Base-by-base conservation (phyloP, 495 filamentous ascomycete species). In the Hyaloscypha hepaticicola region DNA sequence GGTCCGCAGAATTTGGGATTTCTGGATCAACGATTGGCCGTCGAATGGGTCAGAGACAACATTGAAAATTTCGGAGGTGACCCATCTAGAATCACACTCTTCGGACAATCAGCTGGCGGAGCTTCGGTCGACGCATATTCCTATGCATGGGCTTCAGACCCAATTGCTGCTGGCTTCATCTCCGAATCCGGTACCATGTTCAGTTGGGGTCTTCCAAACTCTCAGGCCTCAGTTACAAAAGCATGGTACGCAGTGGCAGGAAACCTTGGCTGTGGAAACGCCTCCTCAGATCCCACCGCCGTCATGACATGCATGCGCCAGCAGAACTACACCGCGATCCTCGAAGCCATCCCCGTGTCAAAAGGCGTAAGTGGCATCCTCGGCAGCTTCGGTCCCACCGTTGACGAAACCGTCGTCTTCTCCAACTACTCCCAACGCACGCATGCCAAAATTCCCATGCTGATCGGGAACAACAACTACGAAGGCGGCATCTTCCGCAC, bases 31-130 rank as follows among this genome's bases (percentile, higher is more conserved):
- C 45, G 80, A 24, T 70, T 86, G 22, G 84, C 82, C 1, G 71
- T 88, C 34, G 78, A 85, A 49, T 88, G 86, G 86, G 72, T 88
- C 1, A 74, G 81, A 31, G 81, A 84, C 45, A 83, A 86, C 48
- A 87, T 87, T 55, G 77, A 66, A 0, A 72, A 74, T 5, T 86
- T 87, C 66, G 78, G 82, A 3, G 82, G 85, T 1, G 73, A 77
- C 50, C 73, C 73, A 6, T 60, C 66, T 16, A 58, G 66, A 60
- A 66, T 69, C 53, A 69, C 75, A 12, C 61, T 82, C 29, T 83
- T 80, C 76, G 82, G 80, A 7, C 80, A 81, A 59, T 82, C 79
- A 27, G 81, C 84, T 19, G 83, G 83, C 7, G 77, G 76, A 16
- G 68, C 77, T 6, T 73, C 81, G 2, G 79, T 83, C 1, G 83